These are phyloP conservation scores for Colletotrichum costaricense DNA, from an alignment of 2,329 filamentous ascomycete genomes.

Conservation along the genomic window DNA sequence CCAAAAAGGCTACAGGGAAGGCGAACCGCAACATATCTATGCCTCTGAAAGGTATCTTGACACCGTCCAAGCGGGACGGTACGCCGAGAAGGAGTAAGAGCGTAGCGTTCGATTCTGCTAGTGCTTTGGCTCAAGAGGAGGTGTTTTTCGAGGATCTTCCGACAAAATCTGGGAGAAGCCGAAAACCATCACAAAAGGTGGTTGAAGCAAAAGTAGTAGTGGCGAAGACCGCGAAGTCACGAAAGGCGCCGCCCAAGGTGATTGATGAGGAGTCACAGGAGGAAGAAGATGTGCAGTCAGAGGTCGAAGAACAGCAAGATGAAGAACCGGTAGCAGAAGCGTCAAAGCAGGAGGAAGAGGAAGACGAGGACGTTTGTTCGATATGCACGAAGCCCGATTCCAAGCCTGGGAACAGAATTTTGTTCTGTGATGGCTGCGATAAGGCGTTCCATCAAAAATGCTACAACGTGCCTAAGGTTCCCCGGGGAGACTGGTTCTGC, in stretches of 20 bases:
- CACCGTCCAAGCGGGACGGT: constrained; percentile 59
- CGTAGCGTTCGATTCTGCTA: constrained; percentile 61
- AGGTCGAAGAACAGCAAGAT: constrained; percentile 21
- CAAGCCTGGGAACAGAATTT: constrained; percentile 68
- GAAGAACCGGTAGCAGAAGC: constrained; percentile 20
- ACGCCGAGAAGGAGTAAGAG: constrained; percentile 58
- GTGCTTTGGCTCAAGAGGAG: constrained; percentile 47
- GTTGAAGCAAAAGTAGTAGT: constrained; percentile 27
- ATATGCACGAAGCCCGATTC: constrained; percentile 70
- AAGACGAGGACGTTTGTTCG: constrained; percentile 66
- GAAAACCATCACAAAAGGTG: constrained; percentile 37
- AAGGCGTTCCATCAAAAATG: constrained; percentile 72
- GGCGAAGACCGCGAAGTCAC: constrained; percentile 23
- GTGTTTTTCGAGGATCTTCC: constrained; percentile 65
- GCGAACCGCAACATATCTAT: constrained; percentile 6
- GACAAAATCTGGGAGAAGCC: constrained; percentile 46
- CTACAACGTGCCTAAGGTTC: constrained; percentile 67
- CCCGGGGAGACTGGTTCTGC: constrained; percentile 73
- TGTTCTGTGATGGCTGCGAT: constrained; percentile 74
- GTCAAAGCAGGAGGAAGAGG: constrained; percentile 43
- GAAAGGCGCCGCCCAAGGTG: constrained; percentile 28
- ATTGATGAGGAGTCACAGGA: constrained; percentile 7
- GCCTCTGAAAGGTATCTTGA: constrained; percentile 66
- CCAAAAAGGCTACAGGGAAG: not conserved
- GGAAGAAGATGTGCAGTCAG: constrained; percentile 11